Conservation (phyloP, 306 rosid genomes). For the Morella rubra region DNA sequence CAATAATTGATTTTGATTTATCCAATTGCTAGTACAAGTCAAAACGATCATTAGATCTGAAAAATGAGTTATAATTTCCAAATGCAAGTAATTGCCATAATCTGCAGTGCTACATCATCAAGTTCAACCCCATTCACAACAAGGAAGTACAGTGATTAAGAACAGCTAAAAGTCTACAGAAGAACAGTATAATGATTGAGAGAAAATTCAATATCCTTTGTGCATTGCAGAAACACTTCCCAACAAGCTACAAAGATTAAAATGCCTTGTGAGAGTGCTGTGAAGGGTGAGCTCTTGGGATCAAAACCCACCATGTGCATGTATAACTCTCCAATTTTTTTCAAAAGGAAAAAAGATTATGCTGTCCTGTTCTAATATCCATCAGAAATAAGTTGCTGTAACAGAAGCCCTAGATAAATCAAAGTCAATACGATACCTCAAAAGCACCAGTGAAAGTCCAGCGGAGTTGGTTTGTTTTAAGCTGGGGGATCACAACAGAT, state of each 20-base stretch:
- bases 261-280: not conserved
- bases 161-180: not conserved
- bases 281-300: not conserved
- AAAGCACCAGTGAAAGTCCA: constrained; percentile 98
- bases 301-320: not conserved
- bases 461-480: constrained; percentile 70
- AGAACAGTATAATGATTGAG: not conserved
- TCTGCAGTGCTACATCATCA: not conserved
- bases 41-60: not conserved
- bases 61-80: not conserved
- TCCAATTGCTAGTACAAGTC: too few relatives aligned
- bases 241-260: not conserved
- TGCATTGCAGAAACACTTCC: not conserved
- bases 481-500: constrained; percentile 79
- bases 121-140: not conserved
- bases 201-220: not conserved
- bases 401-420: constrained; percentile 1
- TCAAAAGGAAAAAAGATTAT: too few relatives aligned
- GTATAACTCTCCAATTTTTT: not conserved
- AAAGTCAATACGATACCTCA: constrained; percentile 56
- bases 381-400: not conserved
- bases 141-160: not conserved
- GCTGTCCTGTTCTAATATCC: not conserved
- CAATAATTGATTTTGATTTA: too few relatives aligned
- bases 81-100: not conserved